phyloP scores from a whole-genome alignment of 768 basidiomycete species.

The Pholiota molesta region DNA sequence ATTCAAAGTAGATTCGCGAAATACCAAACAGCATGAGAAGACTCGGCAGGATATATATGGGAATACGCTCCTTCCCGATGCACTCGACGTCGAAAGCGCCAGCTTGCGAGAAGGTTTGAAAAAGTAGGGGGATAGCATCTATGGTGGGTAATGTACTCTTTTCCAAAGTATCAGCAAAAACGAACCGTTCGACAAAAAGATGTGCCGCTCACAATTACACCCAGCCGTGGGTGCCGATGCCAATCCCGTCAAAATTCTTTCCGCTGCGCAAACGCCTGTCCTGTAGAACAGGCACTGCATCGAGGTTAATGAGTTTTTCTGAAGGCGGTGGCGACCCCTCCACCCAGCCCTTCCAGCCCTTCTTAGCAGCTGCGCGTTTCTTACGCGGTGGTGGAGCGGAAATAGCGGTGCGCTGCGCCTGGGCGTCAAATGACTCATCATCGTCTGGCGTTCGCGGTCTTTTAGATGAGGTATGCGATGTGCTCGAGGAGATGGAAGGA shows the following conservation, averaged over 20 bases:
- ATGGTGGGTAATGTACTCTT: conserved; percentile 19
- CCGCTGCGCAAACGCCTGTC: conserved; percentile 83
- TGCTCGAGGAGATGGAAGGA: conserved; percentile 72
- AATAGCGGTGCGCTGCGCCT: conserved; percentile 17
- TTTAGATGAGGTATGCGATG: conserved; percentile 80
- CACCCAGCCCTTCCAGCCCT: conserved; percentile 93
- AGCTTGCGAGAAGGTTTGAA: conserved; percentile 17
- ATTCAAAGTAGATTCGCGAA: conserved; percentile 19
- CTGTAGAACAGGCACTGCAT: conserved; percentile 67
- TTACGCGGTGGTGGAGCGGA: conserved; percentile 38
- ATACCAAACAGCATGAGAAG: conserved; percentile 17
- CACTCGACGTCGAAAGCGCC: conserved; percentile 25
- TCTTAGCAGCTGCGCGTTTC: conserved; percentile 69
- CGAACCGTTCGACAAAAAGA: conserved; percentile 48
- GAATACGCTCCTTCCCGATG: conserved; percentile 18
- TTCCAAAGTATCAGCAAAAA: conserved; percentile 43
- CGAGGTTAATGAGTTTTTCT: conserved; percentile 80
- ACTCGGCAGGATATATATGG: conserved; percentile 24
- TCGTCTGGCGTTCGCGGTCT: conserved; percentile 77
- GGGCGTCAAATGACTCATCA: conserved; percentile 40
- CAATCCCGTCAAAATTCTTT: conserved; percentile 82
- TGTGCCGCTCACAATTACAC: conserved; percentile 56
- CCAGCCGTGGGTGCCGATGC: conserved; percentile 79
- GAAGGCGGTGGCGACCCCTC: conserved; percentile 84
- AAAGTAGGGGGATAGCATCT: conserved; percentile 32